Percentiles rank a stretch among this genome's conserved stretches.
Conservation (phyloP, 208 protist species). For the Trypanosomatidae sp. region DNA sequence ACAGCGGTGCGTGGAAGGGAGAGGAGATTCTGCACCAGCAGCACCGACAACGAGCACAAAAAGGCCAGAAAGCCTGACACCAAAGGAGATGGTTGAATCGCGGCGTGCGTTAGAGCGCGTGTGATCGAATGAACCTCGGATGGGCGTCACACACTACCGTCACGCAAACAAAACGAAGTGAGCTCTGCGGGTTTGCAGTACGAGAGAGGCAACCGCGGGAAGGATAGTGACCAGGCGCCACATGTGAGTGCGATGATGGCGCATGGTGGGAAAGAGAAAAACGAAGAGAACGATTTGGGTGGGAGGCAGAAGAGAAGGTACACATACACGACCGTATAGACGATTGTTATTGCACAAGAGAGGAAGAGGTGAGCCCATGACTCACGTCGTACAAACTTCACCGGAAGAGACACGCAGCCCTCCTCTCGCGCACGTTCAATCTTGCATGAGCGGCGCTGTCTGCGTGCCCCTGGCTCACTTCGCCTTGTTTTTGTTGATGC, state of each 20-base stretch:
- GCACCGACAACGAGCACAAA: not conserved
- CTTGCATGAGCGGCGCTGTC: not conserved
- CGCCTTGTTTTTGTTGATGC: not conserved
- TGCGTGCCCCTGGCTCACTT: not conserved
- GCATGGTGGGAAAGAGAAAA: not conserved
- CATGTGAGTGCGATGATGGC: not conserved
- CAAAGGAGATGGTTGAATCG: not conserved
- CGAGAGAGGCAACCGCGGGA: not conserved
- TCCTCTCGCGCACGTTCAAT: not conserved
- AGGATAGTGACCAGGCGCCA: not conserved
- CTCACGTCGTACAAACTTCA: not conserved
- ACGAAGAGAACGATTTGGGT: not conserved
- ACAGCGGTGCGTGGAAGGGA: not conserved
- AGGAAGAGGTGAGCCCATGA: not conserved
- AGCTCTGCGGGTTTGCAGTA: not conserved
- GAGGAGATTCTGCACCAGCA: not conserved
- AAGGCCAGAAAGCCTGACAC: not conserved
- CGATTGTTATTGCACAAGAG: not conserved
- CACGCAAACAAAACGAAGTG: not conserved
- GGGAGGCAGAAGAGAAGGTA: not conserved
- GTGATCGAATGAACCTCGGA: not conserved
- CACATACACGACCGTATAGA: not conserved
- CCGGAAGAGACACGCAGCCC: not conserved
- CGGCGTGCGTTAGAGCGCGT: no score
- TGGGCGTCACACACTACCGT: not conserved